Base-by-base conservation (phyloP, 129 eudicot species). In the Chrysanthemum lavandulifolium region DNA sequence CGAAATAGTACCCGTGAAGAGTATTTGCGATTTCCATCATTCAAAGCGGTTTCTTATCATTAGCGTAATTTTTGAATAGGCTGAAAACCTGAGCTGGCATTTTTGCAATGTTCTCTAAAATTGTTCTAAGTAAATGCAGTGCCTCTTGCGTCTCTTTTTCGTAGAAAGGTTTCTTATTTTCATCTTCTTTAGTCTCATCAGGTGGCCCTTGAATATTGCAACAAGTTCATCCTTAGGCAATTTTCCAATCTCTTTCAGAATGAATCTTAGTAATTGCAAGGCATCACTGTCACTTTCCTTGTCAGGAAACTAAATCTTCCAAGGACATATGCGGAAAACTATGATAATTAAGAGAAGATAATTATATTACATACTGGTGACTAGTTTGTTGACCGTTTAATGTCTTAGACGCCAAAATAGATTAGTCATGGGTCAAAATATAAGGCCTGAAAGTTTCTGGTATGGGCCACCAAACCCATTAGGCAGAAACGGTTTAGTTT, bases 231-330 rank as follows among this genome's bases (percentile, higher is more conserved):
- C 66, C 66, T 61, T 27, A 40, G 66, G 66, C 11, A 61, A 29
- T 61, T 61, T 61, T 27, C 27, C 66, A 61, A 61, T 61, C 19
- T 61, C 66, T 27, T 15, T 40, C 66, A 36, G 31, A 61, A 61
- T 61, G 45, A 61, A 23, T 27, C 47, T 12, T 61, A 61, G 66
- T 61, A 61, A 61, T 16, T 61, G 66, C 66, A 61, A 40, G 66
- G 66, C 66, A 13, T 61, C 43, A 61, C 66, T 12, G 14, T 27
- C 43, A 61, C 66, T 61, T 27, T 61, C 18, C 45, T 11, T 10
- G 31, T 61, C 47, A 23, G 66, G 66, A 27, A 61, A 23, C 31
- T 14, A 7, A 13, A 23, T 40, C 45, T 23, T 61, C 45, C 27
- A 40, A 61, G 10, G 66, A 61, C 47, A 27, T 61, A 27, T 31